Evolutionary conservation across 164 flowering plant genomes (phyloP).

Genomic region (Aristolochia fimbriata): DNA sequence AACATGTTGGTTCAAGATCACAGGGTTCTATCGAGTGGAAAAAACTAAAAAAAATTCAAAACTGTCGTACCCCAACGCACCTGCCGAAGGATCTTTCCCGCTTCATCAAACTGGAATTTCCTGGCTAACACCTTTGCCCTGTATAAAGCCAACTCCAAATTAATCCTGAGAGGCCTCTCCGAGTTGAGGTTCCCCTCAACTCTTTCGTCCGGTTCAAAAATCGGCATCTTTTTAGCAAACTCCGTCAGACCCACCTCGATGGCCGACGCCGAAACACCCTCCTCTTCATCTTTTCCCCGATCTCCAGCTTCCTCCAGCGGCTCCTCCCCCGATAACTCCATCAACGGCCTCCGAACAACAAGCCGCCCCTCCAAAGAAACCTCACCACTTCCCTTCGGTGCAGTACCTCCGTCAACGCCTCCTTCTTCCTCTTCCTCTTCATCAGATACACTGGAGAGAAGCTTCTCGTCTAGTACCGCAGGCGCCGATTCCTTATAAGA

Average conservation of each 20-base stretch:
- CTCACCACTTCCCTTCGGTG: conserved; percentile 9
- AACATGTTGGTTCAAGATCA: too few species aligned
- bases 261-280: conserved; percentile 12
- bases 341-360: conserved; percentile 54
- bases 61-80: conserved; percentile 18
- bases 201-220: conserved; percentile 67
- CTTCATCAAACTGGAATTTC: conserved; percentile 46
- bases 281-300: conserved; percentile 13
- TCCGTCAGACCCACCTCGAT: conserved; percentile 41
- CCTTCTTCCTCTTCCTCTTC: conserved; percentile 1
- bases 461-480: conserved; percentile 18
- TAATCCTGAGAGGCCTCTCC: conserved; percentile 53
- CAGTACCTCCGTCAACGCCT: neutral
- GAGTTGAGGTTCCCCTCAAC: conserved; percentile 22
- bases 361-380: conserved; percentile 14
- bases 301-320: neutral
- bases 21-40: too few species aligned
- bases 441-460: conserved; percentile 10
- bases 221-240: conserved; percentile 69
- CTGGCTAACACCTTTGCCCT: conserved; percentile 57
- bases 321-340: conserved; percentile 26
- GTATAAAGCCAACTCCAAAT: conserved; percentile 80
- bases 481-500: conserved; percentile 23
- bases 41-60: neutral
- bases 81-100: conserved; percentile 51